A percentile compares a stretch with the other conserved stretches of the same genome.
Evolutionary conservation across 2,329 filamentous ascomycete species (phyloP).

Genomic region (Pseudogymnoascus verrucosus): DNA sequence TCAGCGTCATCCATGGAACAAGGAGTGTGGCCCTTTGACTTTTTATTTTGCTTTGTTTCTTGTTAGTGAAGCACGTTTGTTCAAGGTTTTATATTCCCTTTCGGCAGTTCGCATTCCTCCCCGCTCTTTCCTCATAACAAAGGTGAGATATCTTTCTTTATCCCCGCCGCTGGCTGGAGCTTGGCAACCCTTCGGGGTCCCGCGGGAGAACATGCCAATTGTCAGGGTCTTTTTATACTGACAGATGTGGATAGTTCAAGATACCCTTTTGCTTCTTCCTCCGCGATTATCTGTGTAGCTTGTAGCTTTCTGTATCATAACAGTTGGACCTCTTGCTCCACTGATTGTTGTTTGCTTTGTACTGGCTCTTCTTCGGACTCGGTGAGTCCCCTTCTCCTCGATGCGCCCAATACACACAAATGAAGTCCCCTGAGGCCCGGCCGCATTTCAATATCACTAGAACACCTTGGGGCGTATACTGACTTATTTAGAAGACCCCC

Average conservation of each 20-base stretch:
- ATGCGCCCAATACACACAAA: not conserved
- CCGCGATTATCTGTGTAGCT: not conserved
- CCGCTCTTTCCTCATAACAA: not conserved
- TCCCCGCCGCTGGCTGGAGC: not conserved
- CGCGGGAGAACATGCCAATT: not conserved
- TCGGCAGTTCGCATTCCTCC: not conserved
- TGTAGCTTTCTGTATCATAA: not conserved
- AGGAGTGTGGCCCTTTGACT: not conserved
- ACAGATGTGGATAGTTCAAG: conserved; percentile 3
- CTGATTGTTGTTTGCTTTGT: not conserved
- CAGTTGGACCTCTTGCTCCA: not conserved
- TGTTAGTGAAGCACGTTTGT: not conserved
- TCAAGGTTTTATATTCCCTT: not conserved
- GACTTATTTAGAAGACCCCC: not conserved
- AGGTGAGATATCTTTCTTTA: conserved; percentile 1
- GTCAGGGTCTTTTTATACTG: not conserved
- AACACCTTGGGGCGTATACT: not conserved
- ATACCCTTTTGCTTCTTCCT: not conserved
- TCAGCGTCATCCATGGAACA: not conserved
- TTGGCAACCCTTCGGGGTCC: not conserved
- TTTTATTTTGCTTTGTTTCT: not conserved
- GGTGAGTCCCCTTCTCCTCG: not conserved
- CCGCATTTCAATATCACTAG: not conserved
- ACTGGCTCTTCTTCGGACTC: not conserved
- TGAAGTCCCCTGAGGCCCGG: not conserved